phyloP scores from a whole-genome alignment of 306 rosid genomes.

The Mimosa pudica region DNA sequence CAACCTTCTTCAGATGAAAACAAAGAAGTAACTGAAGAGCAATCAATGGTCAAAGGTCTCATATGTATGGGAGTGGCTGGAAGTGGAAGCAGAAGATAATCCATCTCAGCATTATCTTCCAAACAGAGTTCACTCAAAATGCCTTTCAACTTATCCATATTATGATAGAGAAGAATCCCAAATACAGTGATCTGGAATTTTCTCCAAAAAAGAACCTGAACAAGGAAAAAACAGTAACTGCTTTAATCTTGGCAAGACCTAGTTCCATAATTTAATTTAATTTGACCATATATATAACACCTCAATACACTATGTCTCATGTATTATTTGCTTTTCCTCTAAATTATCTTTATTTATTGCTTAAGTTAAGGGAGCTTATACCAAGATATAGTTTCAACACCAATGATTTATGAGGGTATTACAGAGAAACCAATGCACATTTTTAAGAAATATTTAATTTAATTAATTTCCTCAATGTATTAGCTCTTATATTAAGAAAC shows the following conservation, averaged over 20 bases:
- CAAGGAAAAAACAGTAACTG: neutral
- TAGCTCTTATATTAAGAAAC: too few species aligned
- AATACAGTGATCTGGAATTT: conserved; percentile 65
- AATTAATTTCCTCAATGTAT: too few species aligned
- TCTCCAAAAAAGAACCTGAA: conserved; percentile 59
- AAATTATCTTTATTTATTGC: too few species aligned
- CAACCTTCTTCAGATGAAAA: conserved; percentile 31
- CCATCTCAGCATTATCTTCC: conserved; percentile 50
- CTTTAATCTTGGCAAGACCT: conserved; percentile 1
- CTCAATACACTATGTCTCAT: too few species aligned
- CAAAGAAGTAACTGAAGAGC: conserved; percentile 52
- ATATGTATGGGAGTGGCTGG: conserved; percentile 43
- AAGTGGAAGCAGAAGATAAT: conserved; percentile 82
- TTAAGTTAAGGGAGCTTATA: too few species aligned
- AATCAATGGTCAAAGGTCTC: conserved; percentile 47
- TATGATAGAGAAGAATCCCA: conserved; percentile 45
- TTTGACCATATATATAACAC: too few species aligned
- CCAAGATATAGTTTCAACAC: too few species aligned
- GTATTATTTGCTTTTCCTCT: too few species aligned
- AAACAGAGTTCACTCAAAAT: conserved; percentile 29
- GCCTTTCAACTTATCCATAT: conserved; percentile 36
- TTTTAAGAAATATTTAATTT: too few species aligned
- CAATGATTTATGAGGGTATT: too few species aligned
- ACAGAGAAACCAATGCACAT: too few species aligned
- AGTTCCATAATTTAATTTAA: neutral